Evolutionary conservation across 306 rosid species (phyloP), one percentile per base, ranked within the genome.

Genomic region (Benincasa hispida): DNA sequence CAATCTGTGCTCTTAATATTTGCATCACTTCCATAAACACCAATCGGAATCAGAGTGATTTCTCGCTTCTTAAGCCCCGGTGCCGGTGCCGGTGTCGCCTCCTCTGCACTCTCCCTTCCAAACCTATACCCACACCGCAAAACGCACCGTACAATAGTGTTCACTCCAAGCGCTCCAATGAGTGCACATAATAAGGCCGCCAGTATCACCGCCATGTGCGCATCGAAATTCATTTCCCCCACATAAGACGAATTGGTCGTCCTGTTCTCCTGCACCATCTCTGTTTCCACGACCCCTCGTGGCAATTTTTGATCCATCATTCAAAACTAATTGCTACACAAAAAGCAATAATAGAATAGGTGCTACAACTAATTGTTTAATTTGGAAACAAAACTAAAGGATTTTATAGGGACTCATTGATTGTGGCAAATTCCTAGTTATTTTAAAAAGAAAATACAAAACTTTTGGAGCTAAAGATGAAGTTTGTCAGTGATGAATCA

Each of bases 121-220:
- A 89, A 73, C 41, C 88, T 63, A 9, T 78, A 57, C 37, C 89
- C 74, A 17, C 86, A 84, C 3, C 90, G 77, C 74, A 84, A 10
- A 19, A 76, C 84, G 14, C 91, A 89, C 0, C 90, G 85, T 11
- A 86, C 85, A 1, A 87, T 80, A 45, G 91, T 79, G 84, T 87
- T 89, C 41, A 87, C 53, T 9, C 89, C 94, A 1, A 89, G 74
- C 0, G 91, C 94, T 8, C 87, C 83, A 0, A 87, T 53, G n/a
- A 89, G 58, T 32, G 90, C 88, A 42, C 88, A 83, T 14, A 87
- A 57, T 0, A 89, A 75, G 17, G 90, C 91, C 17, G 87, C 91
- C 70, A 89, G 45, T 39, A 87, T 80, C 2, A 89, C 82, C 35
- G 83, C 89, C 90, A 87, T 89, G 86, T 89, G 86, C 39, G 87